phyloP scores from a whole-genome alignment of 768 basidiomycete genomes.

The Leucosporidium scottii region DNA sequence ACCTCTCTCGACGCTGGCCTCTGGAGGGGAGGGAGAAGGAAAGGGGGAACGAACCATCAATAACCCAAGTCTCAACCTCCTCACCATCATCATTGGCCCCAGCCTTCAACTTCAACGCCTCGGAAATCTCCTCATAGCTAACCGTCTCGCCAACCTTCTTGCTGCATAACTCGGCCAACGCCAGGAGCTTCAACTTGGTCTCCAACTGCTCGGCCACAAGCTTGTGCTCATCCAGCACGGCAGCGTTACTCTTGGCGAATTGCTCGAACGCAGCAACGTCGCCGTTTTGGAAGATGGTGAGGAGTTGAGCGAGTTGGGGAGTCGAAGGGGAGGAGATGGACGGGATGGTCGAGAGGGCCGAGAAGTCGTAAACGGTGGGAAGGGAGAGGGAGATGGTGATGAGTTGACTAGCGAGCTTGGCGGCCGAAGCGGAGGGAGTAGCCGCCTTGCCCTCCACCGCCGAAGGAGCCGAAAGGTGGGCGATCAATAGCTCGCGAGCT shows the following conservation, averaged over 20 bases:
- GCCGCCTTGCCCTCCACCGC: not conserved
- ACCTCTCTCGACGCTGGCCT: too few species aligned
- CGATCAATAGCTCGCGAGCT: conserved; percentile 13
- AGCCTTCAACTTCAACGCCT: conserved; percentile 49
- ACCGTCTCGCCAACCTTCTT: conserved; percentile 67
- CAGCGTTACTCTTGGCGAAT: not conserved
- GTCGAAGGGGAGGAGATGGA: conserved; percentile 1
- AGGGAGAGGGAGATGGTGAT: conserved; percentile 23
- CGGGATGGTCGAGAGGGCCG: conserved; percentile 5
- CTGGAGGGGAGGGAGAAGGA: not conserved
- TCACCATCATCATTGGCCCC: conserved; percentile 47
- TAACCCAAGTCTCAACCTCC: conserved; percentile 78
- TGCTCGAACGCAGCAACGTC: conserved; percentile 6
- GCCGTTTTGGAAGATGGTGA: conserved; percentile 17
- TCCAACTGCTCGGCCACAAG: conserved; percentile 58
- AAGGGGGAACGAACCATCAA: conserved; percentile 56
- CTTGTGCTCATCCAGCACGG: conserved; percentile 25
- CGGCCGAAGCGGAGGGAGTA: conserved; percentile 8
- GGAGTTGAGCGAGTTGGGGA: conserved; percentile 11
- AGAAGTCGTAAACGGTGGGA: conserved; percentile 24
- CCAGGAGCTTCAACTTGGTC: conserved; percentile 70
- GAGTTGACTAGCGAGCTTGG: conserved; percentile 8
- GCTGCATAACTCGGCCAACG: conserved; percentile 68
- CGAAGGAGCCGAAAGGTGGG: conserved; percentile 6
- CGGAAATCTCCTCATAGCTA: conserved; percentile 62